phyloP scores from a whole-genome alignment of 2,329 filamentous ascomycete species.

The Aspergillus sp. region DNA sequence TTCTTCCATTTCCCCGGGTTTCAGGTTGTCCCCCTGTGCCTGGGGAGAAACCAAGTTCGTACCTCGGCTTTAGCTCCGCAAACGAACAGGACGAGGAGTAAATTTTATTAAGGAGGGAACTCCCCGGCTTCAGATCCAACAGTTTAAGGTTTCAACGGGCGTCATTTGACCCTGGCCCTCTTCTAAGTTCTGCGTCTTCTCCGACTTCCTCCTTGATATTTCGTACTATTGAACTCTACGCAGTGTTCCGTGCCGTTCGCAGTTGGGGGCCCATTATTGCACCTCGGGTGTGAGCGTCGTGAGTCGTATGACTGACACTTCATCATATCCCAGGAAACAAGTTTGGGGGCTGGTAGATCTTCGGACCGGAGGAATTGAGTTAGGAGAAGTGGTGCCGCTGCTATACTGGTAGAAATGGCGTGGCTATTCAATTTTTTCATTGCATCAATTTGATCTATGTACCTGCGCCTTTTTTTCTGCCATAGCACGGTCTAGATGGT shows the following conservation, averaged over 20 bases:
- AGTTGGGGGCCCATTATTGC: background rate
- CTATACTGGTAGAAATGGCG: background rate
- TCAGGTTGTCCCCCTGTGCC: background rate
- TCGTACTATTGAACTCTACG: background rate
- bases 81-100: background rate
- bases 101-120: no score
- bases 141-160: background rate
- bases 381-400: no score
- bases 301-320: background rate
- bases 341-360: background rate
- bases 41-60: background rate
- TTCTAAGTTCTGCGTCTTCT: background rate
- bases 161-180: background rate
- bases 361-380: background rate
- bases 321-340: background rate
- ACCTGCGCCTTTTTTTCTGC: slow-evolving; percentile 12
- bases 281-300: background rate
- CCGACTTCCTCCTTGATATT: background rate
- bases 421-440: slow-evolving; percentile 19
- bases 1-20: background rate
- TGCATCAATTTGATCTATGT: slow-evolving; percentile 19
- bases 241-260: background rate
- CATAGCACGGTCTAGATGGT: slow-evolving; percentile 13
- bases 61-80: background rate
- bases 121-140: background rate